These are phyloP conservation scores for Leccinum olivaceopallidum DNA, from an alignment of 768 basidiomycete genomes.

Conservation along the genomic window DNA sequence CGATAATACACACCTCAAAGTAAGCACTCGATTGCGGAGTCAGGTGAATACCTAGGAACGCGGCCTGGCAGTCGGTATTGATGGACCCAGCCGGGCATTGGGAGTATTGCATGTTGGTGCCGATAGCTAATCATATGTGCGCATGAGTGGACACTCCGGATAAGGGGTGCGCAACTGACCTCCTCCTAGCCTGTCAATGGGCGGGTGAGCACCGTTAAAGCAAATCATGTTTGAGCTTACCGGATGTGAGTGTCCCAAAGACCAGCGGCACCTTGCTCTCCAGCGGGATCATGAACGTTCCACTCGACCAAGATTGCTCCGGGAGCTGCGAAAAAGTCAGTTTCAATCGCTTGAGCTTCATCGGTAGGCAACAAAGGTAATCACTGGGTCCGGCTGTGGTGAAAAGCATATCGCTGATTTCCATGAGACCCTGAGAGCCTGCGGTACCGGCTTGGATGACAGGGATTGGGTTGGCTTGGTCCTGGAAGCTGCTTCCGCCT, in stretches of 20 bases:
- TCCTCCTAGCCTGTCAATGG: conserved; percentile 28
- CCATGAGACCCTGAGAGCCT: conserved; percentile 51
- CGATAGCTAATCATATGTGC: conserved; percentile 38
- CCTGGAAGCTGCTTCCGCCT: conserved; percentile 41
- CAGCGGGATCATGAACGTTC: conserved; percentile 58
- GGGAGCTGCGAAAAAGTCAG: conserved; percentile 26
- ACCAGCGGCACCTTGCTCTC: conserved; percentile 51
- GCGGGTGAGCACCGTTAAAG: not conserved
- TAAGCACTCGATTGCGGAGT: conserved; percentile 53
- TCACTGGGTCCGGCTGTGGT: conserved; percentile 50
- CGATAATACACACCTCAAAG: conserved; percentile 49
- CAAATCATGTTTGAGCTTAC: conserved; percentile 12
- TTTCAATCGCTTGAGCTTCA: not conserved
- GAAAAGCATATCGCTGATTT: conserved; percentile 67
- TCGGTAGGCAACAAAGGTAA: not conserved
- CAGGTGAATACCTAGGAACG: conserved; percentile 67
- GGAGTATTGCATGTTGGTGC: conserved; percentile 48
- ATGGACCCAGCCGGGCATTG: conserved; percentile 46
- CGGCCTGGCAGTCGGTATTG: conserved; percentile 52
- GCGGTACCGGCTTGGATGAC: conserved; percentile 45
- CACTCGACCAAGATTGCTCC: conserved; percentile 56
- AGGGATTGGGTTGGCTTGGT: conserved; percentile 38
- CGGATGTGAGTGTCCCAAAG: conserved; percentile 51
- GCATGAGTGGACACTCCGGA: not conserved
- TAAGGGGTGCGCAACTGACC: conserved; percentile 8